A percentile compares a stretch with the other conserved stretches of the same genome.
Evolutionary conservation across 305 asterid species (phyloP).

Genomic region (Rubia occidens): DNA sequence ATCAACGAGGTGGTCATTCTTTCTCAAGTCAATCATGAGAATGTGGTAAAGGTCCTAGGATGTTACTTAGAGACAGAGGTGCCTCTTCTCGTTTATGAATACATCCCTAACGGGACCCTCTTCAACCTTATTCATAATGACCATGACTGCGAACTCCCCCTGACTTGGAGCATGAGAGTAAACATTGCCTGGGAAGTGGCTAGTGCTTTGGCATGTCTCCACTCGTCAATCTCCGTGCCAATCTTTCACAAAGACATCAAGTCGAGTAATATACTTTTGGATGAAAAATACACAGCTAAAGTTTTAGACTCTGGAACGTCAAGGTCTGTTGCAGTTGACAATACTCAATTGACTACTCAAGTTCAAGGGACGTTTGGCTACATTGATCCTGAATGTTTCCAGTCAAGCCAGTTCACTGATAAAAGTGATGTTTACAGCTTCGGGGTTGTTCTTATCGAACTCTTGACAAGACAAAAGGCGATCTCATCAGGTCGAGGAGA

Average conservation of each 20-base stretch:
- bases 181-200: neutral
- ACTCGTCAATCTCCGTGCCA: neutral
- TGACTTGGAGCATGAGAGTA: neutral
- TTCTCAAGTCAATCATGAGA: constrained; percentile 1
- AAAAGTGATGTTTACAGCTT: neutral
- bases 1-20: neutral
- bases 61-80: neutral
- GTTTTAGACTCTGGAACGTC: constrained; percentile 1
- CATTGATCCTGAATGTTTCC: neutral
- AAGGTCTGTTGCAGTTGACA: constrained; percentile 7
- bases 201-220: neutral
- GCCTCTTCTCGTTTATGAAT: neutral
- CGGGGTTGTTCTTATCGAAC: neutral
- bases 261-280: neutral
- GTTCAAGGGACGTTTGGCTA: constrained; percentile 8
- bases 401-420: neutral
- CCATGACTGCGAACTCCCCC: neutral
- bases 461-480: neutral
- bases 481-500: neutral
- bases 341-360: neutral
- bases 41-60: neutral
- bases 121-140: neutral
- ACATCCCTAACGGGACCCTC: neutral
- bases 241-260: neutral
- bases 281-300: neutral